Percentiles rank a stretch among this genome's conserved stretches.
These are phyloP conservation scores for Globisporangium cystogenes DNA, from an alignment of 352 stramenopile genomes.

Conservation along the genomic window DNA sequence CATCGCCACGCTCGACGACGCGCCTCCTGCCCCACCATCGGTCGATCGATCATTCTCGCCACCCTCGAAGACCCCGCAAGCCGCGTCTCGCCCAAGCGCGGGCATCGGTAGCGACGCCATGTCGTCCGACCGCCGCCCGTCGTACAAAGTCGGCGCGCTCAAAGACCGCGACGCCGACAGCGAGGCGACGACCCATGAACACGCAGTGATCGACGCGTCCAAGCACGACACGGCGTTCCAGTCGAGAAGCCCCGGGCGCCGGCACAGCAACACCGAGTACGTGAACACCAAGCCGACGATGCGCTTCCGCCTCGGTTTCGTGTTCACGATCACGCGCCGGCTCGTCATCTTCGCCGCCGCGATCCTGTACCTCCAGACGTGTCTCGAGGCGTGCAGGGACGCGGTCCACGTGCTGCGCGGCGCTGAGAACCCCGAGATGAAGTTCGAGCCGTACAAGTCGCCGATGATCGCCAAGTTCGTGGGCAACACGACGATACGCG, in stretches of 20 bases:
- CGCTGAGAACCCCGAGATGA: neutral
- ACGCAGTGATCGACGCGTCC: neutral
- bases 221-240: neutral
- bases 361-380: slow-evolving; percentile 8
- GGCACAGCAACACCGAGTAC: neutral
- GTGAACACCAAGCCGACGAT: neutral
- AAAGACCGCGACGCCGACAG: neutral
- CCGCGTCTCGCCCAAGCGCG: too few relatives aligned
- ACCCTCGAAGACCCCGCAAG: too few relatives aligned
- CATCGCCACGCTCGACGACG: too few relatives aligned
- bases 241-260: neutral
- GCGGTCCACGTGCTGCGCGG: neutral
- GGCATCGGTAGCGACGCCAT: too few relatives aligned
- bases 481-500: slow-evolving; percentile 15
- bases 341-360: slow-evolving; percentile 8
- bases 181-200: neutral
- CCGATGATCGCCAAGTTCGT: slow-evolving; percentile 10
- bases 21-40: too few relatives aligned
- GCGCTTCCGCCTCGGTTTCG: neutral
- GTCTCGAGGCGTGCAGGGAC: slow-evolving; percentile 3
- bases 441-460: slow-evolving; percentile 10
- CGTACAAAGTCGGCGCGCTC: neutral
- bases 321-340: neutral
- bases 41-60: too few relatives aligned
- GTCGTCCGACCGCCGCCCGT: neutral